Conservation (phyloP, 129 eudicot genomes). For the Pulicaria dysenterica region DNA sequence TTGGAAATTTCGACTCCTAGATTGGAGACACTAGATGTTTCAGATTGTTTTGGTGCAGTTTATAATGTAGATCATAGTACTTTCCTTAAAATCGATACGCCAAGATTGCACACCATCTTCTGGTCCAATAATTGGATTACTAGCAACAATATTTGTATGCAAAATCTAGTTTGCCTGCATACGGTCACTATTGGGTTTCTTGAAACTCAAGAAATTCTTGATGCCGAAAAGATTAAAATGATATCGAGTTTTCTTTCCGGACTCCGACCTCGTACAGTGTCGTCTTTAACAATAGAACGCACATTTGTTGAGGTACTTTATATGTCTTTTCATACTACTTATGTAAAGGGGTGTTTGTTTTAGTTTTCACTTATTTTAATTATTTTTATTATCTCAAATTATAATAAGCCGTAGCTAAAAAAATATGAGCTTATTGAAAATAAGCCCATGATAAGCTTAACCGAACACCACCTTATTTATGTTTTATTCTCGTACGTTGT, state of each 20-base stretch:
- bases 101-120: slow-evolving; percentile 37
- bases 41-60: slow-evolving; percentile 42
- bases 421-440: no score
- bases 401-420: no score
- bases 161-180: slow-evolving; percentile 37
- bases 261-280: slow-evolving; percentile 39
- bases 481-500: neutral
- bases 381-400: no score
- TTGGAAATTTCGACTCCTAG: slow-evolving; percentile 49
- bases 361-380: no score
- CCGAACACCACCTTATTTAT: no score
- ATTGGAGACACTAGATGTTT: slow-evolving; percentile 49
- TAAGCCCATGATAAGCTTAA: no score
- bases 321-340: neutral
- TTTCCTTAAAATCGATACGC: slow-evolving; percentile 51
- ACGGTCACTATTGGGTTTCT: slow-evolving; percentile 57
- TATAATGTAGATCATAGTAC: slow-evolving; percentile 17
- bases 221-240: slow-evolving; percentile 36
- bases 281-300: slow-evolving; percentile 44
- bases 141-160: slow-evolving; percentile 31
- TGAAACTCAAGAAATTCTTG: slow-evolving; percentile 29
- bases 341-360: no score
- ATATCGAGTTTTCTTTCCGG: slow-evolving; percentile 52
- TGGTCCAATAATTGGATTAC: slow-evolving; percentile 56
- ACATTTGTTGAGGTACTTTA: slow-evolving; percentile 54